A percentile compares a stretch with the other conserved stretches of the same genome.
These are phyloP conservation scores for Nepenthes gracilis DNA, from an alignment of 148 eudicot species.

Conservation along the genomic window DNA sequence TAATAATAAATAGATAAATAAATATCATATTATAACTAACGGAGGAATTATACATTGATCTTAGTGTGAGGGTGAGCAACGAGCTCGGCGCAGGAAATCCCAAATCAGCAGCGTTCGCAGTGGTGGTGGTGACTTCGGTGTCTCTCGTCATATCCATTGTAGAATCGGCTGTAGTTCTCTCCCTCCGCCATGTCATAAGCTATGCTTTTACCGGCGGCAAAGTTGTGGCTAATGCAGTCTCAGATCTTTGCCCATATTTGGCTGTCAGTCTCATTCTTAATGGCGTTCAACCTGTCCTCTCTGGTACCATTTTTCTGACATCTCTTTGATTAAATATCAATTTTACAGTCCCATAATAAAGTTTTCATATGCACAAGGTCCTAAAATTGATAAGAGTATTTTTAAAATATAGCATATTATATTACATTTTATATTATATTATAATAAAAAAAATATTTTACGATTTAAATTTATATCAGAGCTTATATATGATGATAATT, in stretches of 20 bases:
- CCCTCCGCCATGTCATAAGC: constrained; percentile 33
- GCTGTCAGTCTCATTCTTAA: constrained; percentile 38
- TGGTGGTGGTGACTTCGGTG: constrained; percentile 25
- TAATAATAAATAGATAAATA: too few species aligned
- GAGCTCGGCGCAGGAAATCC: constrained; percentile 58
- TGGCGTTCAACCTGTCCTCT: constrained; percentile 52
- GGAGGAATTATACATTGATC: not conserved
- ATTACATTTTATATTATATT: too few species aligned
- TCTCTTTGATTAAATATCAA: too few species aligned
- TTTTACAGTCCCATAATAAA: too few species aligned
- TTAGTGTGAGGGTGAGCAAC: constrained; percentile 58
- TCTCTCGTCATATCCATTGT: constrained; percentile 22
- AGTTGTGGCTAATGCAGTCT: constrained; percentile 37
- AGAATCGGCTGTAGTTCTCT: constrained; percentile 22
- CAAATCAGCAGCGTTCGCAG: constrained; percentile 46
- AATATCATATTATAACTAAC: too few species aligned
- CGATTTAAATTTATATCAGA: too few species aligned
- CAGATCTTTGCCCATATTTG: constrained; percentile 39
- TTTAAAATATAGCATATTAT: too few species aligned
- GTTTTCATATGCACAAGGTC: too few species aligned
- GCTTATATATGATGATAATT: too few species aligned
- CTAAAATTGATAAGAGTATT: too few species aligned
- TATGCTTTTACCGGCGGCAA: constrained; percentile 42
- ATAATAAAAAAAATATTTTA: too few species aligned
- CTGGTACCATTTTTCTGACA: too few species aligned